These are phyloP conservation scores for Jackrogersella multiformis DNA, from an alignment of 495 filamentous ascomycete genomes.

Conservation along the genomic window DNA sequence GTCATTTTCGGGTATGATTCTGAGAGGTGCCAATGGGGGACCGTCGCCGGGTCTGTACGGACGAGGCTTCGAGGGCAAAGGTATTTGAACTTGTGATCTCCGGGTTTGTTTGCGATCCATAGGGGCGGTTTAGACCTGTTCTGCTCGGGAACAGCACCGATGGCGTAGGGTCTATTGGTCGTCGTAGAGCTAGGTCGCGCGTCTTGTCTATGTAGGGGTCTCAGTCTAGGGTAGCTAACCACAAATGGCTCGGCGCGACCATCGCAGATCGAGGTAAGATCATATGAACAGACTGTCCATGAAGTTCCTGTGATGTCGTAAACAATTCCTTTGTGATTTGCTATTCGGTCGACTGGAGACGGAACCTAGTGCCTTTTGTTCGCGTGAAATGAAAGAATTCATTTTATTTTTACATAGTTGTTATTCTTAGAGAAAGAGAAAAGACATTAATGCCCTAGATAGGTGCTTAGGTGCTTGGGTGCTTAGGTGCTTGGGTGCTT, in stretches of 20 bases:
- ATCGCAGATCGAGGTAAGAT: background rate
- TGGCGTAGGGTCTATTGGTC: background rate
- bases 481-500: too few species aligned
- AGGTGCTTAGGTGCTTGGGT: too few species aligned
- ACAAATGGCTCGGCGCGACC: conserved; percentile 8
- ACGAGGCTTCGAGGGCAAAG: conserved; percentile 44
- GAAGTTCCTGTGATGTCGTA: background rate
- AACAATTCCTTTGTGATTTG: background rate
- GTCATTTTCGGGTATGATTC: conserved; percentile 49
- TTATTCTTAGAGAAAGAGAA: background rate
- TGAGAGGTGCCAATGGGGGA: conserved; percentile 49
- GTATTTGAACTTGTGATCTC: conserved; percentile 46
- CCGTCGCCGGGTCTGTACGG: conserved; percentile 53
- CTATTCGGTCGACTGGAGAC: background rate
- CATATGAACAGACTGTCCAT: conserved; percentile 1
- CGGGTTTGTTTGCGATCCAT: conserved; percentile 25
- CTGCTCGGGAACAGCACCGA: conserved; percentile 4
- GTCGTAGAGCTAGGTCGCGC: background rate
- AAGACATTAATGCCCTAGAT: too few species aligned
- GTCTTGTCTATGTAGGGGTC: too few species aligned
- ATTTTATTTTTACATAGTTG: background rate
- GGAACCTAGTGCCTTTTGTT: background rate
- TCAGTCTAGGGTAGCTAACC: conserved; percentile 30
- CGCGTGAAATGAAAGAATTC: background rate
- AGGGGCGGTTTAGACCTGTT: conserved; percentile 2